Evolutionary conservation across 1,284 basidiomycete genomes (phyloP), one percentile per base, ranked within the genome.

Genomic region (Ganoderma leucocontextum): DNA sequence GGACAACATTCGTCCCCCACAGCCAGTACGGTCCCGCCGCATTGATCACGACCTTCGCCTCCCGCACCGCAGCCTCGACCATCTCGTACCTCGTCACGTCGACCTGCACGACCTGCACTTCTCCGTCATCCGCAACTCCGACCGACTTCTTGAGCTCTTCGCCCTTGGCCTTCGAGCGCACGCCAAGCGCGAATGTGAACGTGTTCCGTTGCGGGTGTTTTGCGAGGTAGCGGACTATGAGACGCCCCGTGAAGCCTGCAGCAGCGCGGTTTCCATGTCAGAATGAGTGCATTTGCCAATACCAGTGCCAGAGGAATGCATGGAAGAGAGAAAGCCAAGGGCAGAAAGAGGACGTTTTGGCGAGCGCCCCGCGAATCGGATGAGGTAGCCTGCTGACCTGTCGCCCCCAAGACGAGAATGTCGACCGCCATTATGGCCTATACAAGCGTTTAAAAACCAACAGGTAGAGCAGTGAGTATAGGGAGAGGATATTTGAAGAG

Each of bases 11-110:
- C 25, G 86, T 88, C 0, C 91, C 90, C 82, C 83, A 91, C 19
- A 77, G 77, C 85, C 85, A 89, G 74, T 84, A 93, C 7, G 91
- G 91, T 2, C 91, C 91, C 22, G 90, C 86, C 35, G 88, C 81
- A 74, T 90, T 93, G 66, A 93, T 87, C 47, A 93, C 85, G 25
- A 94, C 89, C 62, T 84, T 85, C 2, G 86, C 81, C 29, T 76
- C 76, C 72, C 83, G 83, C n/a, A 93, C 87, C 2, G 82, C 85
- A 4, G 75, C 79, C 65, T 90, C 87, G 1, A 93, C 76, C 38
- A 86, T 80, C 17, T 80, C 78, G 9, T 72, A 73, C 22, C 85
- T 80, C 25, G 82, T 81, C 10, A 90, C 83, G 70, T 92, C 88
- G 29, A 91, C 80, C n/a, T 84, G 77, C 36, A 87, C 82, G 39